Evolutionary conservation across 805 yeast genomes (phyloP).

Genomic region (Brettanomyces bruxellensis): DNA sequence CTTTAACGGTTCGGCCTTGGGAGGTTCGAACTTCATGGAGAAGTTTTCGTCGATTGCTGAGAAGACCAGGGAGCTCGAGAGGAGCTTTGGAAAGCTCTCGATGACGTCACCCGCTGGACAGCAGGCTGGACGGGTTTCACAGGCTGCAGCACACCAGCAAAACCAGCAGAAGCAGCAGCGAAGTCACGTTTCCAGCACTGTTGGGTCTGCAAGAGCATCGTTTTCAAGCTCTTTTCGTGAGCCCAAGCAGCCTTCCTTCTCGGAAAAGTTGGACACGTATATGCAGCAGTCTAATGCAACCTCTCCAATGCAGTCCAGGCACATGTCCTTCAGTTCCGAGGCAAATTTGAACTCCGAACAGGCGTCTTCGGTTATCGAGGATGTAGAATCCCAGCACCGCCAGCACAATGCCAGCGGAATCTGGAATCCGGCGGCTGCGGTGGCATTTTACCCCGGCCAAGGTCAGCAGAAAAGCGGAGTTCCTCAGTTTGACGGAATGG

Average conservation of each 20-base stretch:
- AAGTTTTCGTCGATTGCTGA: conserved; percentile 60
- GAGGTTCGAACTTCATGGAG: conserved; percentile 40
- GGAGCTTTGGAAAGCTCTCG: conserved; percentile 33
- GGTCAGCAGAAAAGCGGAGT: neutral
- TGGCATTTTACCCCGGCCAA: conserved; percentile 44
- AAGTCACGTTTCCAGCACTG: conserved; percentile 9
- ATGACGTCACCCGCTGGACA: conserved; percentile 9
- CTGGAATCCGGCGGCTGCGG: conserved; percentile 62
- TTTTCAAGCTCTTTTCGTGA: conserved; percentile 20
- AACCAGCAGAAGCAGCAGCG: conserved; percentile 5
- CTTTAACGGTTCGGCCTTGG: conserved; percentile 11
- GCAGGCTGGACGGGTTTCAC: conserved; percentile 12
- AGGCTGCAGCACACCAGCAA: conserved; percentile 4
- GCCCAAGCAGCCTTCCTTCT: conserved; percentile 38
- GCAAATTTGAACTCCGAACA: conserved; percentile 25
- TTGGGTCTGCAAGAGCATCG: neutral
- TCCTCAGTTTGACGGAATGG: neutral
- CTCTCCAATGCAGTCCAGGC: conserved; percentile 22
- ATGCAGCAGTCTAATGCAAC: conserved; percentile 16
- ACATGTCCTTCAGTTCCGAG: conserved; percentile 22
- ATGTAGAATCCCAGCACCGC: conserved; percentile 7
- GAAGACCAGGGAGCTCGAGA: conserved; percentile 59
- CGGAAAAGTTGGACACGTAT: conserved; percentile 57
- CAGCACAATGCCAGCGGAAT: conserved; percentile 25
- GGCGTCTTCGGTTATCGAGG: conserved; percentile 24